These are phyloP conservation scores for Dactylonectria estremocensis DNA, from an alignment of 2,329 filamentous ascomycete species.

Conservation along the genomic window DNA sequence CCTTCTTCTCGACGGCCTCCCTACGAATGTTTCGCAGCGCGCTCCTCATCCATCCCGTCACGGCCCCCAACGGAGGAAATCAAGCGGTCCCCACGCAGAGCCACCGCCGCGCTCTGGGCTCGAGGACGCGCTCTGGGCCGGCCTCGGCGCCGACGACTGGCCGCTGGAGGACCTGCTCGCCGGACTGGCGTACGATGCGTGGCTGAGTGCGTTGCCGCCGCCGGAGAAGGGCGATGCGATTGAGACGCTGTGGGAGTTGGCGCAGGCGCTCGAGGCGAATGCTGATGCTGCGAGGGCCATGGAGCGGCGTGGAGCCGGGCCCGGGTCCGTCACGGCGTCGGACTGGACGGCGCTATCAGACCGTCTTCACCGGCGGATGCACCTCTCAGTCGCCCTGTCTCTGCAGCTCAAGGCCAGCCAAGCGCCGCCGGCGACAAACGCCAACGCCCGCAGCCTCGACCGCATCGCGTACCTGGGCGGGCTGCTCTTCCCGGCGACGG, in stretches of 20 bases:
- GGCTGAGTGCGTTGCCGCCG: conserved; percentile 45
- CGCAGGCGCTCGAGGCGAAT: conserved; percentile 46
- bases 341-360: conserved; percentile 44
- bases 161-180: conserved; percentile 40
- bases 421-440: conserved; percentile 41
- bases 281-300: conserved; percentile 41
- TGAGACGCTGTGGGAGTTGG: conserved; percentile 40
- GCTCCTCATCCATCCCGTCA: conserved; percentile 26
- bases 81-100: conserved; percentile 15
- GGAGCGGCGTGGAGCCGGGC: conserved; percentile 33
- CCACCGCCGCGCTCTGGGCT: conserved; percentile 33
- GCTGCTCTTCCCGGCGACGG: conserved; percentile 63
- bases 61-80: conserved; percentile 16
- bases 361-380: conserved; percentile 43
- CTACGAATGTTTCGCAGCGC: conserved; percentile 16
- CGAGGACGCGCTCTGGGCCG: conserved; percentile 40
- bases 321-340: conserved; percentile 22
- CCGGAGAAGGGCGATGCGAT: conserved; percentile 31
- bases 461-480: conserved; percentile 67
- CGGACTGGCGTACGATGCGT: conserved; percentile 47
- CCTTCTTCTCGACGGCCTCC: conserved; percentile 43
- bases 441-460: conserved; percentile 60
- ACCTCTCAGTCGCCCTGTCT: conserved; percentile 36
- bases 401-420: conserved; percentile 10
- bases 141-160: conserved; percentile 32